phyloP scores from a whole-genome alignment of 1,139 yeast species.

The Nakaseomyces kungkrabaensis region DNA sequence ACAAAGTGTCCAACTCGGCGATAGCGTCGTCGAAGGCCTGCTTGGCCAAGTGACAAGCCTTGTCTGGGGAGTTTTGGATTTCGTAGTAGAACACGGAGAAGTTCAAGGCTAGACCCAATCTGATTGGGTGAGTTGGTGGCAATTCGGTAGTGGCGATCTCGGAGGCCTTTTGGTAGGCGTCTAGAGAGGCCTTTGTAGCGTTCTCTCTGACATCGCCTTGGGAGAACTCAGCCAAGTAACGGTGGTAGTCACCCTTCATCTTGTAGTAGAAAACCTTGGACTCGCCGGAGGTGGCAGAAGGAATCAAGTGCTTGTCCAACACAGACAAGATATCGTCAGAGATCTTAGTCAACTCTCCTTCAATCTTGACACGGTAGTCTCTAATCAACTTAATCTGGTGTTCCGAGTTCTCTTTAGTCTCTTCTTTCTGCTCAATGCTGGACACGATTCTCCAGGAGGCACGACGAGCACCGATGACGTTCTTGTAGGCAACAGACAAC shows the following conservation, averaged over 20 bases:
- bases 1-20: constrained; percentile 93
- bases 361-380: constrained; percentile 92
- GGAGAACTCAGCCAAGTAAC: constrained; percentile 96
- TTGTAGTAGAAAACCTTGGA: constrained; percentile 96
- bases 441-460: constrained; percentile 99
- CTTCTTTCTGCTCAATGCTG: constrained; percentile 96
- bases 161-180: constrained; percentile 90
- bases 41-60: constrained; percentile 97
- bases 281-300: constrained; percentile 93
- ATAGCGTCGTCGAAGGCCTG: constrained; percentile 99
- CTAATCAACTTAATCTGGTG: constrained; percentile 79
- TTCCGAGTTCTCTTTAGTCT: constrained; percentile 73
- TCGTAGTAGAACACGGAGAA: constrained; percentile 97
- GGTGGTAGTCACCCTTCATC: constrained; percentile 99
- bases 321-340: constrained; percentile 90
- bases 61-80: constrained; percentile 94
- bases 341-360: constrained; percentile 83
- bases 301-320: constrained; percentile 79
- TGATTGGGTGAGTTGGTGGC: constrained; percentile 98
- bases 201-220: constrained; percentile 82
- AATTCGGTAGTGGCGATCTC: constrained; percentile 95
- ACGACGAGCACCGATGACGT: constrained; percentile 98
- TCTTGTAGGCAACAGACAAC: constrained; percentile 94
- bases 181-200: constrained; percentile 86
- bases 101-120: constrained; percentile 95